Conservation (phyloP, 495 filamentous ascomycete genomes). For the Cairneyella variabilis region DNA sequence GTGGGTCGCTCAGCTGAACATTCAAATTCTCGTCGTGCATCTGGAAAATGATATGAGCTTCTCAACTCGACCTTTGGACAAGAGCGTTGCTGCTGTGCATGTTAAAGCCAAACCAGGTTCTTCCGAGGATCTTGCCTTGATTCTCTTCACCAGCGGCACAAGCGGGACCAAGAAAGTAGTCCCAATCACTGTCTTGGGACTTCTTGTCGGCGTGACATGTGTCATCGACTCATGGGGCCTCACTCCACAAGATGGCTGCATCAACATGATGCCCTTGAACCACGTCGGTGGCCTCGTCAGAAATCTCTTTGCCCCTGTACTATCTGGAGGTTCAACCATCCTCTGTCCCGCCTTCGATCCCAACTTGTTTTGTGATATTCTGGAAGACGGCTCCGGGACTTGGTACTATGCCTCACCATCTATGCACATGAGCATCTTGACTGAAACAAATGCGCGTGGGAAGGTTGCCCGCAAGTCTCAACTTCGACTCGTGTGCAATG, state of each 20-base stretch:
- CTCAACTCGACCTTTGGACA: not conserved
- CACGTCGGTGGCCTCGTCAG: conserved; percentile 41
- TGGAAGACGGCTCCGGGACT: conserved; percentile 33
- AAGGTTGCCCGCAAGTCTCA: conserved; percentile 31
- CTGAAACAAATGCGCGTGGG: conserved; percentile 1
- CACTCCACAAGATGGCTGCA: conserved; percentile 34
- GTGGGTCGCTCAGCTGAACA: not conserved
- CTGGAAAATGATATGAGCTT: not conserved
- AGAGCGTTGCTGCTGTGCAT: not conserved
- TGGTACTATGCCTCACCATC: conserved; percentile 51
- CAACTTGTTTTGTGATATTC: conserved; percentile 45
- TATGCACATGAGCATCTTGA: conserved; percentile 42
- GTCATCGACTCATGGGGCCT: not conserved
- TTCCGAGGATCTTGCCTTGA: conserved; percentile 33
- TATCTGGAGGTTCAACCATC: conserved; percentile 38
- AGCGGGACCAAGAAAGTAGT: conserved; percentile 45
- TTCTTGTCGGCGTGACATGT: not conserved
- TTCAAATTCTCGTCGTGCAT: not conserved
- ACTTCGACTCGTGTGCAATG: conserved; percentile 41
- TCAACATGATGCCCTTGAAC: conserved; percentile 47
- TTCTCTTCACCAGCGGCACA: conserved; percentile 45
- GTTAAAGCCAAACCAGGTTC: not conserved
- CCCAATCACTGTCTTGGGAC: not conserved
- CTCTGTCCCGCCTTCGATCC: conserved; percentile 43
- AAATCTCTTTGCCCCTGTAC: conserved; percentile 37